A percentile compares a stretch with the other conserved stretches of the same genome.
phyloP scores from a whole-genome alignment of 2,329 filamentous ascomycete species.

The Emergomyces orientalis region DNA sequence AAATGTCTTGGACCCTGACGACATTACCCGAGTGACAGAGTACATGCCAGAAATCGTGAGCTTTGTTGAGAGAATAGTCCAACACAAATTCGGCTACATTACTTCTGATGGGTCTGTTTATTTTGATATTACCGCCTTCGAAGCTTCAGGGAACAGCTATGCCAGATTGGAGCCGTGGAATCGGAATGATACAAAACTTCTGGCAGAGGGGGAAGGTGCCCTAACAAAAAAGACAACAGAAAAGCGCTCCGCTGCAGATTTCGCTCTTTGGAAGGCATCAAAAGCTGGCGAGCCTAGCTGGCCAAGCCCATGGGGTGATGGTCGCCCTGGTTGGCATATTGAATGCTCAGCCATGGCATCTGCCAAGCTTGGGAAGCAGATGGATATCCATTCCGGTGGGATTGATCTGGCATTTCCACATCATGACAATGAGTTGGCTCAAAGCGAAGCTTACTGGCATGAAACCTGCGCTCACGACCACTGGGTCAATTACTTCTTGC shows the following conservation, averaged over 20 bases:
- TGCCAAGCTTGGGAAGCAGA: conserved; percentile 69
- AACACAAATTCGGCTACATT: conserved; percentile 76
- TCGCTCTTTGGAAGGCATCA: conserved; percentile 87
- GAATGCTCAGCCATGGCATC: conserved; percentile 96
- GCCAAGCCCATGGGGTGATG: conserved; percentile 78
- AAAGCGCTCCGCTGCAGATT: conserved; percentile 73
- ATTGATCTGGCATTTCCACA: conserved; percentile 88
- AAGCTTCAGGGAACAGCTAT: conserved; percentile 74
- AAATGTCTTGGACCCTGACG: conserved; percentile 74
- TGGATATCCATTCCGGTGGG: conserved; percentile 90
- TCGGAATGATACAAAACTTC: conserved; percentile 69
- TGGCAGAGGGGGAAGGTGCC: conserved; percentile 83
- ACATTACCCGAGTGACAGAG: conserved; percentile 82
- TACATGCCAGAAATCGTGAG: conserved; percentile 78
- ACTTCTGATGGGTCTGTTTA: conserved; percentile 76
- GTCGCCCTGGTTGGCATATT: conserved; percentile 91
- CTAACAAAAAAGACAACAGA: conserved; percentile 50
- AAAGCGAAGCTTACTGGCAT: conserved; percentile 76
- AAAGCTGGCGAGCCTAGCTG: conserved; percentile 89
- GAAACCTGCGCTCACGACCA: conserved; percentile 44
- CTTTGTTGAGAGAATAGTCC: conserved; percentile 73
- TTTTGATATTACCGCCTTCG: conserved; percentile 83
- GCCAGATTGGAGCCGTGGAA: conserved; percentile 78
- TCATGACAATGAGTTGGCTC: conserved; percentile 85
- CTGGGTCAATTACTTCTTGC: conserved; percentile 93